These are phyloP conservation scores for Candida parachauliodes DNA, from an alignment of 805 yeast genomes.

Conservation along the genomic window DNA sequence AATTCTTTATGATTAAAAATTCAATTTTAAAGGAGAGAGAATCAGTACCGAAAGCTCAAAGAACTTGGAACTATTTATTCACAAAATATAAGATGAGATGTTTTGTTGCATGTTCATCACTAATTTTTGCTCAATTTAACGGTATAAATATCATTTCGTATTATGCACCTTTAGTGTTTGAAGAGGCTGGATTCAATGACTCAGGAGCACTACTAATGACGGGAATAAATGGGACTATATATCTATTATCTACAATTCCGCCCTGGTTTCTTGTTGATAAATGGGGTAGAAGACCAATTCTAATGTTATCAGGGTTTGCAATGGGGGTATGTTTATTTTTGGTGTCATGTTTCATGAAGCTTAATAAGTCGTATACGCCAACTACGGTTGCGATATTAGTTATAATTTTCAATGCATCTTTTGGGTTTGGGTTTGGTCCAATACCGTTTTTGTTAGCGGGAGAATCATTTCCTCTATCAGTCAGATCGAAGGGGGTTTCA, in stretches of 20 bases:
- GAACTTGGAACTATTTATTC: constrained; percentile 43
- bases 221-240: constrained; percentile 39
- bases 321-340: constrained; percentile 36
- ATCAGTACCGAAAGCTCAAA: constrained; percentile 33
- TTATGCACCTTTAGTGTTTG: constrained; percentile 56
- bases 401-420: constrained; percentile 39
- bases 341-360: constrained; percentile 32
- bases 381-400: constrained; percentile 38
- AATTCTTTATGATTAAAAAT: constrained; percentile 46
- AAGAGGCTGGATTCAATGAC: constrained; percentile 42
- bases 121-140: constrained; percentile 44
- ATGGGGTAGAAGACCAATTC: constrained; percentile 45
- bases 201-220: constrained; percentile 42
- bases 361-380: constrained; percentile 32
- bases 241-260: constrained; percentile 37
- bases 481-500: constrained; percentile 42
- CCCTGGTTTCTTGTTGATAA: constrained; percentile 45
- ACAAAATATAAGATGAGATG: constrained; percentile 33
- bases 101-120: constrained; percentile 38
- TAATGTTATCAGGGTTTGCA: constrained; percentile 36
- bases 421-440: constrained; percentile 48
- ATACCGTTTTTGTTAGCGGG: constrained; percentile 43
- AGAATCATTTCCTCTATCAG: constrained; percentile 41
- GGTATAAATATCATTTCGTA: constrained; percentile 59
- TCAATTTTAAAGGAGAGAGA: constrained; percentile 38